These are phyloP conservation scores for Beauveria brongniartii DNA, from an alignment of 2,329 filamentous ascomycete species.

Conservation along the genomic window DNA sequence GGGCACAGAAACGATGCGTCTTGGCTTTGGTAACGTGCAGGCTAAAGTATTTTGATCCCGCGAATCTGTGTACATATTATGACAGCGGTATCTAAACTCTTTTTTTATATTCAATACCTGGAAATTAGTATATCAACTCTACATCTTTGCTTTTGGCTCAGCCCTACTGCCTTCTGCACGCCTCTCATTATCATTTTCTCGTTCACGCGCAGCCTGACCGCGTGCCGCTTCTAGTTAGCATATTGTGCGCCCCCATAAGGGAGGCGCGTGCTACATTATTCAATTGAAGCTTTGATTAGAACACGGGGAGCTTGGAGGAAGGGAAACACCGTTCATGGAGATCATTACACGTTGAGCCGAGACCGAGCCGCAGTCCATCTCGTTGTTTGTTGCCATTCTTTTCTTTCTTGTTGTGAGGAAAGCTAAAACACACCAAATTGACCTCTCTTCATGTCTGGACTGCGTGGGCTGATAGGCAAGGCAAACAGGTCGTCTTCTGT, in stretches of 20 bases:
- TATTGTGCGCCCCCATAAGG: not conserved
- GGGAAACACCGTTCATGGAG: not conserved
- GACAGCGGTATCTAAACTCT: not conserved
- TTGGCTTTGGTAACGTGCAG: not conserved
- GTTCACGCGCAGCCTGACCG: not conserved
- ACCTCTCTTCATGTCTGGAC: slow-evolving; percentile 76
- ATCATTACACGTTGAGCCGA: not conserved
- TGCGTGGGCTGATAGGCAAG: slow-evolving; percentile 75
- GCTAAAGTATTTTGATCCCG: not conserved
- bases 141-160: not conserved
- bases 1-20: not conserved
- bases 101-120: not conserved
- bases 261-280: not conserved
- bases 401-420: not conserved
- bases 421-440: slow-evolving; percentile 55
- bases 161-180: not conserved
- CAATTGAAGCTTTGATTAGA: not conserved
- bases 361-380: not conserved
- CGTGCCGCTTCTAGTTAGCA: not conserved
- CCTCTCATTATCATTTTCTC: not conserved
- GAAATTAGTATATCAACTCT: not conserved
- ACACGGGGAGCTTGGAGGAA: not conserved
- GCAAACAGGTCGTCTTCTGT: slow-evolving; percentile 77
- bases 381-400: not conserved
- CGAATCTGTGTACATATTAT: not conserved